Evolutionary conservation across 192 early-diverging fungal genomes (phyloP), one percentile per base, ranked within the genome.

Genomic region (Borealophlyctis nickersoniae): DNA sequence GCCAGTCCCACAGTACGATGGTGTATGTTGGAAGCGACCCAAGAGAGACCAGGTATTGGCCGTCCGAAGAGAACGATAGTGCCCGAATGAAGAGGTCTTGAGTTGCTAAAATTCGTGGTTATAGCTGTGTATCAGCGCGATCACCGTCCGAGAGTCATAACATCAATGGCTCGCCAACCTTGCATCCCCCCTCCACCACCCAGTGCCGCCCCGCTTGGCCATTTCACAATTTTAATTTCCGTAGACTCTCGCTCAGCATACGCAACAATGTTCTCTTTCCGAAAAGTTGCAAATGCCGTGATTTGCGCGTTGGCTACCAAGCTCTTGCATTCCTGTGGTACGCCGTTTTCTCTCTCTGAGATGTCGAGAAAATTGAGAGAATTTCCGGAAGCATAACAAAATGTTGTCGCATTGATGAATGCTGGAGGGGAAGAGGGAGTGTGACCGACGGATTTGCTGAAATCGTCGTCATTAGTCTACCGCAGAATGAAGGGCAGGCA

Each of bases 1-100:
- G 70, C 82, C 82, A 84, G 36, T 81, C 75, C 82, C 82, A 84
- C 22, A 84, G 56, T 4, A 69, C 63, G 35, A 84, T 54, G 7
- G 33, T 52, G 51, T 70, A 76, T 0, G 49, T 60, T n/a, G 82
- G 82, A 2, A 81, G 60, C 30, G 69, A 72, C 13, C 80, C 76
- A 1, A 81, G 53, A 7, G 75, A 29, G 2, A 79, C 82, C 3
- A 84, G 67, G 63, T 79, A 80, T 56, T 76, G 71, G 14, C 73
- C 75, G 51, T 84, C 79, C 52, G 39, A 30, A 13, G 82, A 84
- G 57, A 84, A 81, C 16, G 66, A 56, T 2, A 81, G 51, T 1
- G 67, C 24, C 27, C 27, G 9, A 32, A 80, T 71, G 0, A 19
- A 50, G n/a, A 79, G 27, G 39, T 83, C 81, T 9, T 54, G 31